These are phyloP conservation scores for Trichoderma gamsii DNA, from an alignment of 495 filamentous ascomycete species.

Conservation along the genomic window DNA sequence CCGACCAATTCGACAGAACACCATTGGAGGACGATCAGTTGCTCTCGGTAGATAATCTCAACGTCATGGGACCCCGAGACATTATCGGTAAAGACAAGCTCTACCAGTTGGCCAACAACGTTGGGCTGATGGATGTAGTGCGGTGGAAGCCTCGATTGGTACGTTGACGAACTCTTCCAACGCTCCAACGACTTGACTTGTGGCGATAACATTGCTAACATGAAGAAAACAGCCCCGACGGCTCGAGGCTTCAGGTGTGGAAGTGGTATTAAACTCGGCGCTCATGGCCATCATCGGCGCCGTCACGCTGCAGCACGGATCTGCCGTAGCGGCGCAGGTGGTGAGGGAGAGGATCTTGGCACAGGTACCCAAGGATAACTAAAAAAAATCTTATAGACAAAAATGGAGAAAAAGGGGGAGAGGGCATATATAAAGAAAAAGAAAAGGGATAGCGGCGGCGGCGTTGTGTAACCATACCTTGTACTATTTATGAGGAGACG, in stretches of 20 bases:
- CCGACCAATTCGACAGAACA: constrained; percentile 47
- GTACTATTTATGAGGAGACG: constrained; percentile 15
- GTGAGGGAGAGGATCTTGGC: constrained; percentile 70
- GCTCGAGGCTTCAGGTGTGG: constrained; percentile 62
- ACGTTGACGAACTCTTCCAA: constrained; percentile 25
- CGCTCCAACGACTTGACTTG: background rate
- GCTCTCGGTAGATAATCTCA: constrained; percentile 64
- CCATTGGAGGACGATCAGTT: constrained; percentile 72
- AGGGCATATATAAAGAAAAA: background rate
- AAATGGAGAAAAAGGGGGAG: background rate
- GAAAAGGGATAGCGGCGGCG: constrained; percentile 3
- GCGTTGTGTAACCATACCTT: constrained; percentile 14
- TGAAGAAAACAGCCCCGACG: constrained; percentile 56
- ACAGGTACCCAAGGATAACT: constrained; percentile 23
- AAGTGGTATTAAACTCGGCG: constrained; percentile 64
- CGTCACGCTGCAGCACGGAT: constrained; percentile 76
- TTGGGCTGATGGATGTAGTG: constrained; percentile 64
- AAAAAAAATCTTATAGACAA: background rate
- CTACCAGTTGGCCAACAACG: constrained; percentile 57
- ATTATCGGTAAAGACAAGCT: constrained; percentile 55
- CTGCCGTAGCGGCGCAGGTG: constrained; percentile 65
- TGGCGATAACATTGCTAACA: constrained; percentile 10
- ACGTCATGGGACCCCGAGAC: constrained; percentile 45
- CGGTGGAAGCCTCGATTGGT: constrained; percentile 86
- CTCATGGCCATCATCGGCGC: constrained; percentile 85